Conservation (phyloP, 306 rosid species). For the Rosa chinensis region DNA sequence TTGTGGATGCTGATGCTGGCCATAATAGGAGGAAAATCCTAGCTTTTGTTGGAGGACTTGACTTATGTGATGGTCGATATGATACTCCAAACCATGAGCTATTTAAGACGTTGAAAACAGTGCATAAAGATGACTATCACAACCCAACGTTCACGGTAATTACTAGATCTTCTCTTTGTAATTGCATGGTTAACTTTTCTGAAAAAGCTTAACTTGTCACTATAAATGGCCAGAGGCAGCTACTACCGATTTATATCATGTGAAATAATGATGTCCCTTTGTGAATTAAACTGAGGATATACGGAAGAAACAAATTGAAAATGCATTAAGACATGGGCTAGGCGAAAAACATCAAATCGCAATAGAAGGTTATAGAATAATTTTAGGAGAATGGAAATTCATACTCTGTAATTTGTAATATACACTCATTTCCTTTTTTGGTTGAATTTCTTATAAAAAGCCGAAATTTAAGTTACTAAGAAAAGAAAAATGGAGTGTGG, state of each 20-base stretch:
- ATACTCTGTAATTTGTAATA: no score
- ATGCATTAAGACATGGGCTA: neutral
- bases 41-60: conserved; percentile 98
- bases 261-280: neutral
- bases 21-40: conserved; percentile 67
- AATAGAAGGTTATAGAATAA: neutral
- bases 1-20: conserved; percentile 93
- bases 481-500: no score
- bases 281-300: neutral
- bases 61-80: conserved; percentile 92
- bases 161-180: conserved; percentile 22
- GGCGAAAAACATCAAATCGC: neutral
- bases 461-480: no score
- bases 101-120: conserved; percentile 69
- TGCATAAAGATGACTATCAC: conserved; percentile 93
- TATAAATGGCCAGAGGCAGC: neutral
- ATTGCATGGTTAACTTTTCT: conserved; percentile 15
- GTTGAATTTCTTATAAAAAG: no score
- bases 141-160: conserved; percentile 89
- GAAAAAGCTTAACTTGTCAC: neutral
- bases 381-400: neutral
- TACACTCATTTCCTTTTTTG: no score
- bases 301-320: neutral
- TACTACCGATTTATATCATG: neutral
- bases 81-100: conserved; percentile 81